A percentile compares a stretch with the other conserved stretches of the same genome.
These are phyloP conservation scores for Protomyces macrosporus DNA, from an alignment of 1,139 yeast species.

Conservation along the genomic window DNA sequence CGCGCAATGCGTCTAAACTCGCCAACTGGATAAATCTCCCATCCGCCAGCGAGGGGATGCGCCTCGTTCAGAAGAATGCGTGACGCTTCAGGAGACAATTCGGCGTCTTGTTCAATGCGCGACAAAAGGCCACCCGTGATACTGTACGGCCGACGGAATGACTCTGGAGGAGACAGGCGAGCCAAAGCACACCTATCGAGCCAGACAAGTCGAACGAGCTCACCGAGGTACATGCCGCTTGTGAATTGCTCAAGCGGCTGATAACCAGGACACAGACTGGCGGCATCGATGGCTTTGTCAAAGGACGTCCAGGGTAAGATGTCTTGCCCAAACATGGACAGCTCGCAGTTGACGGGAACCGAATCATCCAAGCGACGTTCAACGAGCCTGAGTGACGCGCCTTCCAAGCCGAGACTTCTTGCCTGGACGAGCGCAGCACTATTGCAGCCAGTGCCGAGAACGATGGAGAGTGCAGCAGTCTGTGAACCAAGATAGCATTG, in stretches of 20 bases:
- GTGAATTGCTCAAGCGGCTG: conserved; percentile 84
- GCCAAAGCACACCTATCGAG: conserved; percentile 60
- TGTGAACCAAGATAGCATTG: conserved; percentile 62
- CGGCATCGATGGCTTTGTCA: conserved; percentile 61
- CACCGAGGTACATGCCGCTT: conserved; percentile 85
- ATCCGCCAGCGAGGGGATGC: conserved; percentile 32
- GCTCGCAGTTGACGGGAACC: conserved; percentile 38
- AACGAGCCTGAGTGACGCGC: too few relatives aligned
- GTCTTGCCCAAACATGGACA: conserved; percentile 38
- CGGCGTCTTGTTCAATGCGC: conserved; percentile 34
- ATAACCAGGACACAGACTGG: conserved; percentile 67
- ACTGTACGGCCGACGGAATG: conserved; percentile 34
- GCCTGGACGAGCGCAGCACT: conserved; percentile 38
- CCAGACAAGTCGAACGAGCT: conserved; percentile 63
- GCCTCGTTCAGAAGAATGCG: conserved; percentile 30
- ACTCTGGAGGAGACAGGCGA: conserved; percentile 47
- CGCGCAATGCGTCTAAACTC: conserved; percentile 61
- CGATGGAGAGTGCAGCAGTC: conserved; percentile 67
- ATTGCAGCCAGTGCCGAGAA: conserved; percentile 89
- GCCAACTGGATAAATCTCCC: conserved; percentile 32
- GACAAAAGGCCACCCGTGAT: conserved; percentile 36
- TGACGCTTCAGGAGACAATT: conserved; percentile 32
- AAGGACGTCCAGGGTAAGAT: conserved; percentile 64
- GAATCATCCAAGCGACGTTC: too few relatives aligned
- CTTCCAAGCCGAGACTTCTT: background rate